Base-by-base conservation (phyloP, 1,284 basidiomycete species). In the Flammula alnicola region DNA sequence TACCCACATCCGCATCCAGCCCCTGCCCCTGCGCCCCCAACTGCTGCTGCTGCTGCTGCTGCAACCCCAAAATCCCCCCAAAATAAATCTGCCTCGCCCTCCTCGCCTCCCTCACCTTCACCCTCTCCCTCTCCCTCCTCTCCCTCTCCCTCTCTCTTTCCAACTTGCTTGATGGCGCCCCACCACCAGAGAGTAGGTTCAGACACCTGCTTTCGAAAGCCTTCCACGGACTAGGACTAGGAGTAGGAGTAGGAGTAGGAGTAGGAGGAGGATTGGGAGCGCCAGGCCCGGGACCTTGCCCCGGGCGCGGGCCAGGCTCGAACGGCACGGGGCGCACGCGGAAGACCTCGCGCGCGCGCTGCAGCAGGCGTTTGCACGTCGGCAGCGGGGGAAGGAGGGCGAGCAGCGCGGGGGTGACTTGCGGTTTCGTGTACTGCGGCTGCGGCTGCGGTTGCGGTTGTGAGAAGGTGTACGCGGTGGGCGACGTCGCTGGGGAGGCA, bases 401-500 rank as follows among this genome's bases (percentile, higher is more conserved):
- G 26, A 69, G 49, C 14, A 72, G 58, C 0, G 58, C 55, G 0
- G 63, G 53, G 2, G 68, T 62, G 6, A 65, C 51, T 33, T 56
- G 58, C 16, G 63, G 43, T 43, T 45, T 42, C 26, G 52, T 43
- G 46, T 33, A 38, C 17, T 40, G 54, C 8, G 52, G 43, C n/a
- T 51, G 44, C 27, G 44, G 33, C 8, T 32, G 17, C 14, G 36
- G 35, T 23, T 39, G 29, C 11, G 45, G 26, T 11, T 48, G 17
- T 16, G 47, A 40, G 37, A 20, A 30, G 26, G 49, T 25, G 50
- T 49, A 31, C 20, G 45, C 16, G 36, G 27, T 25, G 12, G 49
- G 33, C 47, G 49, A 43, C 20, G 43, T 31, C 33, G 48, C 39
- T 31, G 54, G 19, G 12, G 43, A 36, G 25, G 45, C 20, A 14